phyloP scores from a whole-genome alignment of 2,329 filamentous ascomycete species.

The Aspergillus sp. region DNA sequence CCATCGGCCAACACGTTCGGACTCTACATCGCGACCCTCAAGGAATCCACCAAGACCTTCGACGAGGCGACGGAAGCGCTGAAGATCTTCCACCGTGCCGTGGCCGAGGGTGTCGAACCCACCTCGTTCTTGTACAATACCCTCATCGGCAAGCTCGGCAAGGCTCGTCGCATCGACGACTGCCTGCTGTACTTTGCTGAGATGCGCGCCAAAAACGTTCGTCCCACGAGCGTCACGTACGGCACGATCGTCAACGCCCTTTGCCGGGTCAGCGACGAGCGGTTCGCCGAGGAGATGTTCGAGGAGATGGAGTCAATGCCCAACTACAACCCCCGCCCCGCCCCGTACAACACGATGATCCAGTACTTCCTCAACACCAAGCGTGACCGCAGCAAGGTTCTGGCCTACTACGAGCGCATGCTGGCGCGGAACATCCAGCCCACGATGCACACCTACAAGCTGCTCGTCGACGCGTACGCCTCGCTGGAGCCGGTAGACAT shows the following conservation, averaged over 20 bases:
- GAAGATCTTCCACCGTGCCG: conserved; percentile 93
- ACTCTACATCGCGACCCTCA: conserved; percentile 97
- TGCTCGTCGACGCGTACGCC: conserved; percentile 91
- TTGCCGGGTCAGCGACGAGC: conserved; percentile 95
- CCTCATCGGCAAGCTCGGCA: conserved; percentile 95
- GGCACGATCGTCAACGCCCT: conserved; percentile 97
- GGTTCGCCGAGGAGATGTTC: conserved; percentile 95
- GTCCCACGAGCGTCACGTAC: conserved; percentile 95
- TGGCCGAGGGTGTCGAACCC: conserved; percentile 89
- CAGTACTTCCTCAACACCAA: conserved; percentile 98
- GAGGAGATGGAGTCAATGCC: conserved; percentile 99
- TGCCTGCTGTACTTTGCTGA: conserved; percentile 97
- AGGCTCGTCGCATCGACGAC: conserved; percentile 96
- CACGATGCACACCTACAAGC: conserved; percentile 95
- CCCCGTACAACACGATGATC: conserved; percentile 99
- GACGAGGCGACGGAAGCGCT: conserved; percentile 96
- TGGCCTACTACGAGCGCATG: conserved; percentile 96
- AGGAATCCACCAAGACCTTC: conserved; percentile 95
- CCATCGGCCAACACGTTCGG: conserved; percentile 98
- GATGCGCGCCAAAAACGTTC: conserved; percentile 90
- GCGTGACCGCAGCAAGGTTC: conserved; percentile 89
- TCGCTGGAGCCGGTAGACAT: conserved; percentile 91
- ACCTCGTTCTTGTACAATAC: conserved; percentile 98
- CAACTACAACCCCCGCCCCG: conserved; percentile 97
- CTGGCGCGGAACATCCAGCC: conserved; percentile 79